Conservation (phyloP, 805 yeast species). For the Diddensiella transvaalensis region DNA sequence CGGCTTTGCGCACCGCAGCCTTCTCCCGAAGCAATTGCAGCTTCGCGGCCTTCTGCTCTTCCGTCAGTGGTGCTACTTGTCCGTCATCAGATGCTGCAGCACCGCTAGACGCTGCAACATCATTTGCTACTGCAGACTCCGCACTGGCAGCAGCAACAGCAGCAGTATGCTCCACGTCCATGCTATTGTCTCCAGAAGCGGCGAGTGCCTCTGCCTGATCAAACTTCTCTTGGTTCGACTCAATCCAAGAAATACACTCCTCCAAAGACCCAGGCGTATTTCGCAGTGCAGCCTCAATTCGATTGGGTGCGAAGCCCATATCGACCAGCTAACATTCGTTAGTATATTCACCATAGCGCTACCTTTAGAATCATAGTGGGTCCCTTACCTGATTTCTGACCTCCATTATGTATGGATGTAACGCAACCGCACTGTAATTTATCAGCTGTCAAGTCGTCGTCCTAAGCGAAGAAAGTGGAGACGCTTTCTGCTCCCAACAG, state of each 20-base stretch:
- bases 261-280: slow-evolving; percentile 27
- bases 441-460: slow-evolving; percentile 5
- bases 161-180: slow-evolving; percentile 11
- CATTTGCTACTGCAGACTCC: neutral
- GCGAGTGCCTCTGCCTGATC: slow-evolving; percentile 14
- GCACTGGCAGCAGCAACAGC: slow-evolving; percentile 6
- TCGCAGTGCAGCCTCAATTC: slow-evolving; percentile 31
- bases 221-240: slow-evolving; percentile 25
- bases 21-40: slow-evolving; percentile 29
- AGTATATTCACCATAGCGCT: neutral
- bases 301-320: slow-evolving; percentile 34
- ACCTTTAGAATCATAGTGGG: neutral
- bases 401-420: too few relatives aligned
- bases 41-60: slow-evolving; percentile 31
- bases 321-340: slow-evolving; percentile 21
- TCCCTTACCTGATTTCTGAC: slow-evolving; percentile 6
- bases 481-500: too few relatives aligned
- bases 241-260: slow-evolving; percentile 34
- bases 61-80: slow-evolving; percentile 20
- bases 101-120: slow-evolving; percentile 7
- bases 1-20: slow-evolving; percentile 32
- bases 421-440: neutral
- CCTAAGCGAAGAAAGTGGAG: too few relatives aligned
- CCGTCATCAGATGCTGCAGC: neutral
- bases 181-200: neutral